Conservation (phyloP, 305 asterid genomes). For the Plantago coronopus region DNA sequence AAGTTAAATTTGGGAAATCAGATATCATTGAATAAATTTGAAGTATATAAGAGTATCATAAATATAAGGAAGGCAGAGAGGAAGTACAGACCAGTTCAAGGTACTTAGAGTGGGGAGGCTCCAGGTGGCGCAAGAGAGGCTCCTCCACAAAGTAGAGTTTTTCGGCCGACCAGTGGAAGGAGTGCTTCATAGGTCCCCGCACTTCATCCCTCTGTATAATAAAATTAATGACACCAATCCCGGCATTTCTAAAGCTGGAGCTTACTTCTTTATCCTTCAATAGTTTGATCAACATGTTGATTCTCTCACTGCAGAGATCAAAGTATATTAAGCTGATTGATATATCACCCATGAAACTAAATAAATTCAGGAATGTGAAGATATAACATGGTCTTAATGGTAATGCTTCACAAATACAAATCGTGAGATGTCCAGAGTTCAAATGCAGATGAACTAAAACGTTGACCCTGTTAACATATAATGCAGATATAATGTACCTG, state of each 20-base stretch:
- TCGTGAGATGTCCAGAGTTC: no score
- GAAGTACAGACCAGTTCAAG: slow-evolving; percentile 67
- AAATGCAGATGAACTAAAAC: no score
- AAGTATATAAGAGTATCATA: background rate
- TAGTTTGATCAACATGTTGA: slow-evolving; percentile 82
- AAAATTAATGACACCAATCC: slow-evolving; percentile 83
- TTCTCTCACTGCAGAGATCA: slow-evolving; percentile 65
- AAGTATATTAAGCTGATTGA: slow-evolving; percentile 14
- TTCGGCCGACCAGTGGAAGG: slow-evolving; percentile 84
- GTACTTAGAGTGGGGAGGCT: slow-evolving; percentile 94
- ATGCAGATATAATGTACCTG: slow-evolving; percentile 54
- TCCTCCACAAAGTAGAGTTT: slow-evolving; percentile 74
- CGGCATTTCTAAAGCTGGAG: slow-evolving; percentile 73
- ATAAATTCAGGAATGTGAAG: no score
- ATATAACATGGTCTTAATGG: no score
- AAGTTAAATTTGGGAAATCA: slow-evolving; percentile 17
- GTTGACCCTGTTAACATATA: no score
- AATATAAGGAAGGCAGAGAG: slow-evolving; percentile 1
- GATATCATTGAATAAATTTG: background rate
- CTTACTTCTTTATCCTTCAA: slow-evolving; percentile 84
- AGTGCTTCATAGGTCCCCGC: slow-evolving; percentile 96
- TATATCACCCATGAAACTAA: background rate
- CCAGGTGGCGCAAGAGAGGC: slow-evolving; percentile 89
- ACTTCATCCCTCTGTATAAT: slow-evolving; percentile 98
- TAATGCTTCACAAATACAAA: no score